Base-by-base conservation (phyloP, 192 early-diverging fungal genomes). In the Mortierella alpina region DNA sequence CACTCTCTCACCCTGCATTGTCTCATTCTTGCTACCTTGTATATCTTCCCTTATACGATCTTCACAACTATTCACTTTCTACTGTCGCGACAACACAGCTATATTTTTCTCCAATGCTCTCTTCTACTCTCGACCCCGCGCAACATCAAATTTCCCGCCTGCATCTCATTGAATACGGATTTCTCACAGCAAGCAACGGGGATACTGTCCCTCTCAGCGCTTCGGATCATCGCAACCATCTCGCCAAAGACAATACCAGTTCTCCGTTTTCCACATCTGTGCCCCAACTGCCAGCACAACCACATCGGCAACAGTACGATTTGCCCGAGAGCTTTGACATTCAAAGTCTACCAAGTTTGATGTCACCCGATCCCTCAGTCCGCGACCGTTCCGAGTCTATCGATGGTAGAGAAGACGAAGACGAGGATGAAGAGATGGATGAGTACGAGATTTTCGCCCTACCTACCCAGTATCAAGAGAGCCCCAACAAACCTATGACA, bases 391-490 rank as follows among this genome's bases (percentile, higher is more conserved):
- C 57, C 42, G 67, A 64, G 20, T 64, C 63, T 64, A 17, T 17
- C 49, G 63, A 66, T n/a, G 58, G 40, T 0, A 31, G 40, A 31
- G 58, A 59, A 14, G 58, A 59, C 9, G 57, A 62, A 13, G 66
- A 68, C n/a, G 66, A 72, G 20, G 70, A 72, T 15, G 60, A 72
- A 42, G 70, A 71, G 15, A 59, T 63, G 18, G 61, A 63, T 6
- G 60, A 72, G 46, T 60, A 69, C 49, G 48, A 60, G 12, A 69
- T 69, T n/a, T 69, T 51, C 50, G 15, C 58, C 22, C n/a, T 58
- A 7, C 48, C 68, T 47, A n/a, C 5, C 44, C 53, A 49, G 0
- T 46, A n/a, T 20, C 5, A 18, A 14, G 20, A 47, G 8, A 31
- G 45, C 59, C 45, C 53, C 53, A 8, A 18, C 53, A 65, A 65